Base-by-base conservation (phyloP, 164 flowering plant species). In the Chloranthus sessilifolius region DNA sequence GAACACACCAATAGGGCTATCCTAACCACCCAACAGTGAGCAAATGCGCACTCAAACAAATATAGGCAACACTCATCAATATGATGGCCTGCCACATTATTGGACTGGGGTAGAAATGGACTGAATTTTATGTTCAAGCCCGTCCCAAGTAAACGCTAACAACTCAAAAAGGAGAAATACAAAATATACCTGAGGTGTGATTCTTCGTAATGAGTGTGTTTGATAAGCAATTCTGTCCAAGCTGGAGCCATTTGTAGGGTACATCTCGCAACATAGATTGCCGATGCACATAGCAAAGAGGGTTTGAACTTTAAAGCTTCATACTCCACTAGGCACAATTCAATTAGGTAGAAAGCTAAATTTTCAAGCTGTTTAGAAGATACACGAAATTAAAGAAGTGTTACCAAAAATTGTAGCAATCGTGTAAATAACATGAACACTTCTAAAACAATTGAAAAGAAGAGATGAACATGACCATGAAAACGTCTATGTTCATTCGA, bases 211-310 rank as follows among this genome's bases (percentile, higher is more conserved):
- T 59, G 74, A 16, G 97, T 51, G 60, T 86, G 94, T 39, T 67
- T 74, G 36, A 35, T 24, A 12, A 90, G 91, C 50, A 90, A 61
- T 34, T 79, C 69, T 31, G 94, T 84, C 97, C 97, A 90, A 17
- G 74, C 56, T 17, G 95, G 95, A 58, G 61, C 33, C 41, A 60
- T 56, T 50, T 68, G 63, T 50, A 87, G 43, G 4, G 88, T 87
- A 53, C 74, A 73, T 40, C 91, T 63, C 31, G 97, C 94, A 58
- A 87, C 59, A 70, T 80, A 89, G 50, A 89, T 69, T 30, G 95
- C 95, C 28, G 95, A 73, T 61, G 97, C 97, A 66, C 88, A 82
- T 37, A 89, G 58, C 70, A 83, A 30, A 2, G 97, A 89, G 2
- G 95, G 74, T 67, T 82, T 89, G 74, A 67, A 86, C 55, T 68